Base-by-base conservation (phyloP, 2,329 filamentous ascomycete species). In the Raffaelea arxii region DNA sequence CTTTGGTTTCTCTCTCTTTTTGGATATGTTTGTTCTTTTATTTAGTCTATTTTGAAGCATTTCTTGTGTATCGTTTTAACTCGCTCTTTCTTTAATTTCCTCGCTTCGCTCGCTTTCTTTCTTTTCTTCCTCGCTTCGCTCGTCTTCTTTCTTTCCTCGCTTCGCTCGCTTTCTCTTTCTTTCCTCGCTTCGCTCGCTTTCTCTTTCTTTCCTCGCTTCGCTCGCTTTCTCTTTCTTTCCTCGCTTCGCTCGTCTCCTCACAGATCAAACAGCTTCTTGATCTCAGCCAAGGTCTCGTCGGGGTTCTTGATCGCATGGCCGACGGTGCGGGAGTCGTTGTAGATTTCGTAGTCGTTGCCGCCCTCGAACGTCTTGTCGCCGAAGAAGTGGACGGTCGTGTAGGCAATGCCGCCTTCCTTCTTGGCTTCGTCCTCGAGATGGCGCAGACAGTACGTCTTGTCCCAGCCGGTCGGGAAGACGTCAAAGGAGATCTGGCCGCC, bases 401-500 rank as follows among this genome's bases (percentile, higher is more conserved):
- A 97, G 22, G 81, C 69, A 53, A 94, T 71, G 52, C 84, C 82
- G 59, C 78, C 82, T 36, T 76, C 72, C 63, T 76, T 73, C 68
- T 75, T 70, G 53, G 84, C 82, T 65, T 96, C 90, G 53, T 76
- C 76, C 69, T 92, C 87, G 51, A 97, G 72, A 67, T 96, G 90
- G 57, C 78, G 73, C 55, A 97, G 74, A 71, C 90, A 96, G 76
- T 95, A 98, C 10, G 87, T 95, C 81, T 97, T 98, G 71, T 98
- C 92, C 92, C 92, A 98, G 60, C 92, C 92, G 3, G 73, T 78
- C 53, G 92, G 92, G 77, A 98, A 98, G 59, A 97, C 86, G 62
- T 98, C 92, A 65, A 98, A 98, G 50, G 90, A 96, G 67, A 98
- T 96, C 63, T 96, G 88, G 45, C 92, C 92, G 57, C 92, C 92